These are phyloP conservation scores for Agaricus sinodeliciosus DNA, from an alignment of 768 basidiomycete genomes.

Conservation along the genomic window DNA sequence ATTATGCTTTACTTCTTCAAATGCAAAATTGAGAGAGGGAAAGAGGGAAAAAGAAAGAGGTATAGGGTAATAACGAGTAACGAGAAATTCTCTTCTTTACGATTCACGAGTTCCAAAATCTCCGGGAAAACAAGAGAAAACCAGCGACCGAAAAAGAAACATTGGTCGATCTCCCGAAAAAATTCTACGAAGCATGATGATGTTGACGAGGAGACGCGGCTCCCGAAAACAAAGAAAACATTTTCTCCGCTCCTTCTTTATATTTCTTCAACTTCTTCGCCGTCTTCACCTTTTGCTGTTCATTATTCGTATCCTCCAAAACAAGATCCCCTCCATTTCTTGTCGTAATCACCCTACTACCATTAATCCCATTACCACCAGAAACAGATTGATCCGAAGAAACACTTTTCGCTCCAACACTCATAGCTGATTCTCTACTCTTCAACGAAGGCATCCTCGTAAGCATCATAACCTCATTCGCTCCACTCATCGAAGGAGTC, in stretches of 20 bases:
- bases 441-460: conserved; percentile 62
- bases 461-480: conserved; percentile 22
- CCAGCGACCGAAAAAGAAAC: neutral
- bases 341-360: neutral
- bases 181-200: conserved; percentile 17
- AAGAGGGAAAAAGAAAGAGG: too few species aligned
- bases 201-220: conserved; percentile 38
- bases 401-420: conserved; percentile 63
- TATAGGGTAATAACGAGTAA: too few species aligned
- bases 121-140: neutral
- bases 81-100: neutral
- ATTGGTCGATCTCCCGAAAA: neutral
- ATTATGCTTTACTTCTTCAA: too few species aligned
- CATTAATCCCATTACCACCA: conserved; percentile 36
- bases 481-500: conserved; percentile 57
- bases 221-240: conserved; percentile 75
- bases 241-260: conserved; percentile 83
- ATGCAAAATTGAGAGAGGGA: too few species aligned
- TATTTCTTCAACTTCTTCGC: conserved; percentile 79
- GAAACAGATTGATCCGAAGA: conserved; percentile 61
- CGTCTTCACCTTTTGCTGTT: conserved; percentile 55
- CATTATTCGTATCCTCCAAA: conserved; percentile 19
- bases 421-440: conserved; percentile 74
- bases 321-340: conserved; percentile 9
- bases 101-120: neutral